A percentile compares a stretch with the other conserved stretches of the same genome.
Evolutionary conservation across 23 red algal species (phyloP).

Genomic region (Gracilaria vermiculophylla): DNA sequence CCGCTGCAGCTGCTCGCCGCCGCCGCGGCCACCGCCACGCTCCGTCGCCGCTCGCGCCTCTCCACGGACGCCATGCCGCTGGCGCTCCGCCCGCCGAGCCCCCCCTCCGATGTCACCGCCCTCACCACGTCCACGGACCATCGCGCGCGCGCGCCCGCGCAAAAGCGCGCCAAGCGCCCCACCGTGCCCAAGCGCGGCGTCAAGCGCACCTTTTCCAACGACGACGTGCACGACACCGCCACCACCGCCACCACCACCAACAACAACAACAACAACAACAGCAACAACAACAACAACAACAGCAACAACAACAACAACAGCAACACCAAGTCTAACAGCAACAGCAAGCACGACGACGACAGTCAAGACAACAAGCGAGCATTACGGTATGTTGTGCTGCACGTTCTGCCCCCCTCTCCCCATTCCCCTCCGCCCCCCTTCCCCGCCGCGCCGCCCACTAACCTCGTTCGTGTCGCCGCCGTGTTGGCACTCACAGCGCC

Average conservation of each 20-base stretch:
- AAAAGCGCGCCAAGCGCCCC: not conserved
- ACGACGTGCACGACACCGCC: not conserved
- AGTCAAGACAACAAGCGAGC: constrained; percentile 53
- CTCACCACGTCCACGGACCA: constrained; percentile 33
- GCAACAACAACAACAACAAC: not conserved
- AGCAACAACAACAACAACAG: not conserved
- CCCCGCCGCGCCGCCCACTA: too few species aligned
- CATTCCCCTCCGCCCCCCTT: too few species aligned
- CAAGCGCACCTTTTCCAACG: not conserved
- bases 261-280: constrained; percentile 23
- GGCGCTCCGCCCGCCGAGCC: not conserved
- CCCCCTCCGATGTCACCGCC: constrained; percentile 38
- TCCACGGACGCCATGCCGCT: too few species aligned
- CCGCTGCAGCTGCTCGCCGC: not conserved
- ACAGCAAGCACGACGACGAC: constrained; percentile 15
- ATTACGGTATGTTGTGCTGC: constrained; percentile 18
- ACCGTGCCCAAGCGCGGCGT: not conserved
- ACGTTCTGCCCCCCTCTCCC: not conserved
- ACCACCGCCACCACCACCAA: not conserved
- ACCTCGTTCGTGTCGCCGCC: too few species aligned
- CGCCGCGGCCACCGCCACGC: not conserved
- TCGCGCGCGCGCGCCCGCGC: not conserved
- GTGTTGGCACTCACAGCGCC: constrained; percentile 39
- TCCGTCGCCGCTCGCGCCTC: not conserved
- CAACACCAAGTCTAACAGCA: not conserved